Base-by-base conservation (phyloP, 116 monocot species). In the Cymodocea nodosa region DNA sequence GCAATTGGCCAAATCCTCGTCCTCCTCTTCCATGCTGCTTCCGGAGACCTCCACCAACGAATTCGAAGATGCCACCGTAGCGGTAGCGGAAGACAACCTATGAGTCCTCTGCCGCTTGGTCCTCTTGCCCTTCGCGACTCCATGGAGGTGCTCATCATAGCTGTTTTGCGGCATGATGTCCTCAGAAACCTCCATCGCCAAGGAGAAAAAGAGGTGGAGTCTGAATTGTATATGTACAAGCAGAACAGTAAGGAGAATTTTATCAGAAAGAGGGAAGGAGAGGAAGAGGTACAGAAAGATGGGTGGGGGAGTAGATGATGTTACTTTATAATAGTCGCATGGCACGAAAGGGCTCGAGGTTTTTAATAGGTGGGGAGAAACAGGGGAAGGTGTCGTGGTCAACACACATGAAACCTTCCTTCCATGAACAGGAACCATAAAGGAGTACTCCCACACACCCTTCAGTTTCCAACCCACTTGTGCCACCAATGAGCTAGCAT, bases 1-100 rank as follows among this genome's bases (percentile, higher is more conserved):
- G 72, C 90, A 90, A 50, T 78, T 76, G 34, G 90, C 90, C 90
- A 83, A 85, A 79, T 90, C 89, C 66, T 80, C 83, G 56, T 82
- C 85, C 70, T 88, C 44, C 44, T 44, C 44, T 44, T 44, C 44
- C 11, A 12, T 44, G 44, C 63, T 34, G 56, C 52, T 51, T 12
- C 52, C 54, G 22, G 77, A 75, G 75, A 69, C 23, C 9, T 69
- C 71, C 0, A 56, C 66, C 0, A 76, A 77, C 15, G 92, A 80
- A 10, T 74, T 51, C 0, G 83, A 52, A 5, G 81, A 81, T 14
- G 54, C 10, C 4, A 67, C 15, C 2, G 63, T 37, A 5, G 60
- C 12, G 7, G 67, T 50, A 12, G 68, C 62, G 4, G 49, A 63
- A 22, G 37, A 19, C 30, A 49, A 23, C 30, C 16, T 64, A 19